phyloP scores from a whole-genome alignment of 208 protist species.

The Vickermania ingenoplastis region DNA sequence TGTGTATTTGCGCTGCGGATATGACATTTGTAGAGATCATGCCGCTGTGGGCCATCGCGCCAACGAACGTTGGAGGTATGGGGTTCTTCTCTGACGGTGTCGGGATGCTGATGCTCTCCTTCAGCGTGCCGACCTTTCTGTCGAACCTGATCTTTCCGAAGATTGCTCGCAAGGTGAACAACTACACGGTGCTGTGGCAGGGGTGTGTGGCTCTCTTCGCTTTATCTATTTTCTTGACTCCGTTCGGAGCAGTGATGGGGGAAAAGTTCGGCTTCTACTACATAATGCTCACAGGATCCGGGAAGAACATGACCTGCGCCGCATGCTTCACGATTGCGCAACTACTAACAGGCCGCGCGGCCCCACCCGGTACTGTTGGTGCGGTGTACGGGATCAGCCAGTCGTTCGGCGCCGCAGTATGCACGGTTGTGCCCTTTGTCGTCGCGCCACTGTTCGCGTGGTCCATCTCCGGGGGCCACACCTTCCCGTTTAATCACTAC shows the following conservation, averaged over 20 bases:
- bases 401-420: slow-evolving; percentile 31
- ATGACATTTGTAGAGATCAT: slow-evolving; percentile 26
- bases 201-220: slow-evolving; percentile 8
- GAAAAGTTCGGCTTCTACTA: slow-evolving; percentile 3
- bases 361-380: slow-evolving; percentile 24
- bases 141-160: slow-evolving; percentile 31
- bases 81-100: slow-evolving; percentile 16
- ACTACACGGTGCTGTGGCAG: slow-evolving; percentile 38
- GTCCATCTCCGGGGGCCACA: slow-evolving; percentile 27
- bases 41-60: slow-evolving; percentile 34
- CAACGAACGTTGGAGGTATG: slow-evolving; percentile 16
- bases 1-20: slow-evolving; percentile 30
- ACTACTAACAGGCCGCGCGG: slow-evolving; percentile 45
- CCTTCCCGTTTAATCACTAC: slow-evolving; percentile 35
- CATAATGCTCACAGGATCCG: slow-evolving; percentile 18
- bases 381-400: slow-evolving; percentile 60
- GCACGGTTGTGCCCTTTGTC: slow-evolving; percentile 26
- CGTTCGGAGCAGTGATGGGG: background rate
- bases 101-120: slow-evolving; percentile 27
- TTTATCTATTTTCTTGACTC: slow-evolving; percentile 1
- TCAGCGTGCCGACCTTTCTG: slow-evolving; percentile 28
- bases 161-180: slow-evolving; percentile 13
- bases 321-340: slow-evolving; percentile 49
- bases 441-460: slow-evolving; percentile 39
- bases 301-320: slow-evolving; percentile 25